phyloP scores from a whole-genome alignment of 495 filamentous ascomycete genomes.

The Sphaerosporella brunnea region DNA sequence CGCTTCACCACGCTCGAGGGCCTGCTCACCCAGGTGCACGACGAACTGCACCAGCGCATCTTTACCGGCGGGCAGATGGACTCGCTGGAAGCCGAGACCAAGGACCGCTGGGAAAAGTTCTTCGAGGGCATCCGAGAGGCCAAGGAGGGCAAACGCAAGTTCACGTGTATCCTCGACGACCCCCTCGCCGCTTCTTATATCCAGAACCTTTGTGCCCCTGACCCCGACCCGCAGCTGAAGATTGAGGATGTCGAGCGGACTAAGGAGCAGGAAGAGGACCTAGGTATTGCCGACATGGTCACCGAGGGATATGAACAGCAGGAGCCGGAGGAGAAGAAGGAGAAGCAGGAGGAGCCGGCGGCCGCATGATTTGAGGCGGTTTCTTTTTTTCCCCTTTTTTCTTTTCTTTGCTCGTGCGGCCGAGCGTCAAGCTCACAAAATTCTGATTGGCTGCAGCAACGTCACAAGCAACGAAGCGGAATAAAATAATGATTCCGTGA shows the following conservation, averaged over 20 bases:
- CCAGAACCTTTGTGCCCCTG: conserved; percentile 58
- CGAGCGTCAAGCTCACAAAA: too few species aligned
- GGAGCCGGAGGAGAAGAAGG: conserved; percentile 19
- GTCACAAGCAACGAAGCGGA: too few species aligned
- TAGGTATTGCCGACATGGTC: conserved; percentile 84
- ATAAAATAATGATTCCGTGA: too few species aligned
- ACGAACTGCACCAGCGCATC: conserved; percentile 70
- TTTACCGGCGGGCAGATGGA: conserved; percentile 60
- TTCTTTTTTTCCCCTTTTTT: too few species aligned
- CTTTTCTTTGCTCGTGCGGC: too few species aligned
- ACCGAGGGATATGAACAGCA: conserved; percentile 65
- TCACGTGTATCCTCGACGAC: conserved; percentile 72
- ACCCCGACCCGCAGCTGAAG: conserved; percentile 61
- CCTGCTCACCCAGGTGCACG: conserved; percentile 76
- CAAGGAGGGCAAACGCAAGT: conserved; percentile 64
- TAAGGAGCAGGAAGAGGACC: conserved; percentile 74
- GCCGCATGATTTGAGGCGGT: too few species aligned
- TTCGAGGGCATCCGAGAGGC: conserved; percentile 58
- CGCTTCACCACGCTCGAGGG: conserved; percentile 95
- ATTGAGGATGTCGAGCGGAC: conserved; percentile 76
- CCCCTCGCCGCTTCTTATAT: conserved; percentile 84
- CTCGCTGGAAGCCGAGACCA: conserved; percentile 45
- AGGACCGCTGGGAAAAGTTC: conserved; percentile 59
- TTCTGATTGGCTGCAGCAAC: too few species aligned
- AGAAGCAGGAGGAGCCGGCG: background rate